A percentile compares a stretch with the other conserved stretches of the same genome.
These are phyloP conservation scores for Neospora caninum DNA, from an alignment of 169 alveolate genomes.

Conservation along the genomic window DNA sequence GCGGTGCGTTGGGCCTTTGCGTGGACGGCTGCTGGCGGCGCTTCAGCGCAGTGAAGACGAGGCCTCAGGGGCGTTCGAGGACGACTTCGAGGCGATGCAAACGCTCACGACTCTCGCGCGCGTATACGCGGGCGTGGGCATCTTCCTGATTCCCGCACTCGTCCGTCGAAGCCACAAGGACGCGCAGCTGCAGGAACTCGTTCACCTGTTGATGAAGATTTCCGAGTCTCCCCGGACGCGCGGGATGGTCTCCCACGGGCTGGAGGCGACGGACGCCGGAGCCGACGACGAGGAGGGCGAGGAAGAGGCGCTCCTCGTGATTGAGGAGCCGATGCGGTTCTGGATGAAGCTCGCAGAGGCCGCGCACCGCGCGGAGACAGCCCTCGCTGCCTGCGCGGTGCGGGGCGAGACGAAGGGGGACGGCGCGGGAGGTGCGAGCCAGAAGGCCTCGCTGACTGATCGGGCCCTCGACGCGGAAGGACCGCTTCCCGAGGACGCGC, in stretches of 20 bases:
- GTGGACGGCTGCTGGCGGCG: background rate
- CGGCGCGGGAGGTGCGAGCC: background rate
- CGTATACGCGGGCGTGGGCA: background rate
- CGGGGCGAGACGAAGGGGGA: background rate
- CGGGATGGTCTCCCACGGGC: background rate
- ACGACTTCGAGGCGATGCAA: background rate
- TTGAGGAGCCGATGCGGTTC: background rate
- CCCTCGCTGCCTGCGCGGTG: background rate
- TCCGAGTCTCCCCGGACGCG: background rate
- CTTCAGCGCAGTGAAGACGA: background rate
- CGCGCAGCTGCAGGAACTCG: conserved; percentile 8
- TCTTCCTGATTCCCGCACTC: background rate
- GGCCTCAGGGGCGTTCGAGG: background rate
- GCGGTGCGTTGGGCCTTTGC: background rate
- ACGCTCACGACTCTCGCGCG: background rate
- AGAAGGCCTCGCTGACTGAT: background rate
- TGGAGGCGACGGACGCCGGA: background rate
- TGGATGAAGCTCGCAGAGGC: conserved; percentile 20
- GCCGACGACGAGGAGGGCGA: background rate
- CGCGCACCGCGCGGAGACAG: background rate
- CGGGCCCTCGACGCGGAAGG: background rate
- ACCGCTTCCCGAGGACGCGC: background rate
- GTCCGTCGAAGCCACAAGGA: background rate
- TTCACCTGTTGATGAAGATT: background rate
- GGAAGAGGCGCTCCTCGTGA: background rate